Evolutionary conservation across 768 basidiomycete species (phyloP), one percentile per base, ranked within the genome.

Genomic region (Butyriboletus loyo): DNA sequence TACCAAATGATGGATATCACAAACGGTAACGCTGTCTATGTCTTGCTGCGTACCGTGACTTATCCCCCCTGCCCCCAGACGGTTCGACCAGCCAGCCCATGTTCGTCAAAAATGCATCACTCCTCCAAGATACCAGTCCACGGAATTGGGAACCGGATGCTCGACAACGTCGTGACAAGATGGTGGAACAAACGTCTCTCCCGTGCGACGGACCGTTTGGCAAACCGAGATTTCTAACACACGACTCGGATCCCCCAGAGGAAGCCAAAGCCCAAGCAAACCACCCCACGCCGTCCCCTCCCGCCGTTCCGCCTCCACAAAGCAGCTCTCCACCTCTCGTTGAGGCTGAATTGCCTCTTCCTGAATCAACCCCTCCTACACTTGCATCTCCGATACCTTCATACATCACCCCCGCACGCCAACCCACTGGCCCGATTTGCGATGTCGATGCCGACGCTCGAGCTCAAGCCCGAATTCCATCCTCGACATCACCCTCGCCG

Each of bases 401-500:
- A 0, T 28, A 46, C 4, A n/a, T 34, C 24, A 53, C 46, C 8
- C 48, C 56, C 7, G 37, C 21, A 6, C 49, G 42, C 30, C 51
- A 30, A 38, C 39, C 28, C 13, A 3, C 38, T 11, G 2, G 35
- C 17, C 35, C 43, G 60, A 27, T 61, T 58, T 37, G 49, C 57
- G 51, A 63, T 56, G 37, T 58, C 6, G 74, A 70, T 6, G 72
- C 7, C 14, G 21, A 39, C 30, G 24, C 10, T 15, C 36, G 30
- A 58, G 49, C 59, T 1, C 55, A 57, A 61, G 55, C 62, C 3
- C 76, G 64, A 5, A 74, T 87, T 31, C 84, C 85, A 0, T 88
- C 86, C 1, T 89, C 86, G 7, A 75, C 56, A 10, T 72, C 77
- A 1, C 77, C 77, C 0, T 78, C 76, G 3, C 84, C 82, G 0